Base-by-base conservation (phyloP, 2,329 filamentous ascomycete genomes). In the Pezicula neosporulosa region DNA sequence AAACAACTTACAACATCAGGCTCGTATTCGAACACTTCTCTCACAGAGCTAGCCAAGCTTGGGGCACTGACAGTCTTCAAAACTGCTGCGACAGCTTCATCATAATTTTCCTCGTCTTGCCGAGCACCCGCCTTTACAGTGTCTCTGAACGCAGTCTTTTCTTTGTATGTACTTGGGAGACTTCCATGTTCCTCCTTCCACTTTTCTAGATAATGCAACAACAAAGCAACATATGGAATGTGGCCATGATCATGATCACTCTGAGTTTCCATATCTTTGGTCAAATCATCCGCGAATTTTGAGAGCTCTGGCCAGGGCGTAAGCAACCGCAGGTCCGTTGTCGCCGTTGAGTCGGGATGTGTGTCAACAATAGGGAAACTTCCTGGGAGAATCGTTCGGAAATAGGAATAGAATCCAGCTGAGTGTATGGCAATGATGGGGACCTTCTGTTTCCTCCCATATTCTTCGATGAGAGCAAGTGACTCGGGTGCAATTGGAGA, bases 21-120 rank as follows among this genome's bases (percentile, higher is more conserved):
- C 15, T 81, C 69, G 63, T 92, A 85, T 36, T 86, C 79, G 64
- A 99, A 93, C 8, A 97, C 84, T 57, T 93, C 85, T 56, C 80
- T 83, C 38, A 96, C 78, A 3, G 84, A 81, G 42, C 81, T 81
- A 38, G 87, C 84, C 18, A 95, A 69, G 24, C 80, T 80, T 43
- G 86, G 83, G 16, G 77, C 73, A 41, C 86, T 85, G 30, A 99
- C 75, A n/a, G 87, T 89, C 69, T 96, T 96, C 63, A 97, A 77
- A 1, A 97, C 91, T 5, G 92, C 90, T 13, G 83, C 85, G 43
- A 86, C 84, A 4, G 94, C 95, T 70, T 99, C 94, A 54, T 97
- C 90, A 64, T 91, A 99, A 68, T 99, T 99, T 72, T 99, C 94
- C 66, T 99, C 94, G 51, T 88, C 89, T 43, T 91, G 92, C 67